A percentile compares a stretch with the other conserved stretches of the same genome.
Evolutionary conservation across 371 early-diverging fungal genomes (phyloP).

Genomic region (Cokeromyces recurvatus): DNA sequence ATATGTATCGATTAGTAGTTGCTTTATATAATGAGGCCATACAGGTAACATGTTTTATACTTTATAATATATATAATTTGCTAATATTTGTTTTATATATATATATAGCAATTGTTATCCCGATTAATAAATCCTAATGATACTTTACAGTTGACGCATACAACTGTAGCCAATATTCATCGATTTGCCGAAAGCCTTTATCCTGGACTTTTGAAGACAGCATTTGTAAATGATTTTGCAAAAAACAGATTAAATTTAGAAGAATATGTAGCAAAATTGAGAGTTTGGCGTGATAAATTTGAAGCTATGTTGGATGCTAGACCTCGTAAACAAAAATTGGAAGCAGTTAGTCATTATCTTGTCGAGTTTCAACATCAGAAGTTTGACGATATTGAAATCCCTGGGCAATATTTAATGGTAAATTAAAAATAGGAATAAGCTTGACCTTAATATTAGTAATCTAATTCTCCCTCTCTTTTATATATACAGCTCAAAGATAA

Average conservation of each 20-base stretch:
- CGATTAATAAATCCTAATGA: slow-evolving; percentile 66
- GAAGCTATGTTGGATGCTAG: slow-evolving; percentile 79
- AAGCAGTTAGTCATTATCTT: slow-evolving; percentile 84
- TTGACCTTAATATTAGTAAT: too few species aligned
- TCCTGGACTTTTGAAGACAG: slow-evolving; percentile 70
- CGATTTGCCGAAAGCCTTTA: slow-evolving; percentile 83
- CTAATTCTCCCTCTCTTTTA: slow-evolving; percentile 1
- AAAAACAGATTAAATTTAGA: slow-evolving; percentile 70
- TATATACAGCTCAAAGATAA: slow-evolving; percentile 62
- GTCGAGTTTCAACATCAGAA: slow-evolving; percentile 97
- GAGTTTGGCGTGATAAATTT: slow-evolving; percentile 87
- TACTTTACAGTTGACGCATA: slow-evolving; percentile 58
- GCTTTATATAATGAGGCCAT: slow-evolving; percentile 87
- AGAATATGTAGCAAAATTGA: slow-evolving; percentile 77
- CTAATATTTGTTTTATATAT: not conserved
- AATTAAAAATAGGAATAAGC: not conserved
- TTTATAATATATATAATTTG: slow-evolving; percentile 4
- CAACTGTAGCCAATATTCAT: slow-evolving; percentile 77
- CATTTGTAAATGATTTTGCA: slow-evolving; percentile 90
- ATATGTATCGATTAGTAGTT: slow-evolving; percentile 90
- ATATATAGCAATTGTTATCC: slow-evolving; percentile 53
- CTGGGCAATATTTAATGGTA: slow-evolving; percentile 92
- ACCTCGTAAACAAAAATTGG: slow-evolving; percentile 78
- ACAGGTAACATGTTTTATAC: too few species aligned
- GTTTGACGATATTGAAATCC: slow-evolving; percentile 97